Evolutionary conservation across 192 early-diverging fungal species (phyloP), one percentile per base, ranked within the genome.

Genomic region (Umbelopsis sp.): DNA sequence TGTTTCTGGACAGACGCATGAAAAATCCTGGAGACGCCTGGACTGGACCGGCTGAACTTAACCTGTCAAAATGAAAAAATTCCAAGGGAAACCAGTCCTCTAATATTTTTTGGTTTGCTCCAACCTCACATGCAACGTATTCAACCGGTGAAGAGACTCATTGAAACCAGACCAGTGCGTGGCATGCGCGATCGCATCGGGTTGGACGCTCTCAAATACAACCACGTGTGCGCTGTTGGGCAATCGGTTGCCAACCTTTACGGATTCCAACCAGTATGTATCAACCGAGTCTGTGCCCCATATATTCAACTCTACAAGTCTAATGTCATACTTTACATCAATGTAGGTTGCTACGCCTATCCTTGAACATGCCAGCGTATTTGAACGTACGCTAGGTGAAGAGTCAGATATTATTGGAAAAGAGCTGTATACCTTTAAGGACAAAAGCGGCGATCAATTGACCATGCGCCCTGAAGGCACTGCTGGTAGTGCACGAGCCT

Each of bases 401-500:
- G 83, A 85, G 49, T 86, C 86, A 12, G 90, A 91, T 74, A 87
- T 91, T 2, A 83, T 91, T 4, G 86, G 88, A 20, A 91, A 91
- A 50, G 90, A 91, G 71, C 71, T 91, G 26, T 91, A 89, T 77
- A 86, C 77, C 38, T 90, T 91, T 59, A 77, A 79, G 10, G 88
- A 89, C 75, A 85, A 86, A 52, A 83, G 86, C 53, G 75, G 80
- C 20, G 65, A 83, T 9, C 76, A 81, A 68, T 78, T 91, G 77
- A 87, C 87, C 0, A 82, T 91, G 85, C 85, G 89, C 5, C 90
- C 90, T 0, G 90, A 91, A 52, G 90, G 89, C 17, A 91, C 90
- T 2, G 90, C 90, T 5, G 74, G 76, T 52, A 41, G 85, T 29
- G 81, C 80, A 41, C 41, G 84, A 12, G 77, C 81, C 11, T 50